Evolutionary conservation across 192 early-diverging fungal species (phyloP).

Genomic region (Linnemannia zychae): DNA sequence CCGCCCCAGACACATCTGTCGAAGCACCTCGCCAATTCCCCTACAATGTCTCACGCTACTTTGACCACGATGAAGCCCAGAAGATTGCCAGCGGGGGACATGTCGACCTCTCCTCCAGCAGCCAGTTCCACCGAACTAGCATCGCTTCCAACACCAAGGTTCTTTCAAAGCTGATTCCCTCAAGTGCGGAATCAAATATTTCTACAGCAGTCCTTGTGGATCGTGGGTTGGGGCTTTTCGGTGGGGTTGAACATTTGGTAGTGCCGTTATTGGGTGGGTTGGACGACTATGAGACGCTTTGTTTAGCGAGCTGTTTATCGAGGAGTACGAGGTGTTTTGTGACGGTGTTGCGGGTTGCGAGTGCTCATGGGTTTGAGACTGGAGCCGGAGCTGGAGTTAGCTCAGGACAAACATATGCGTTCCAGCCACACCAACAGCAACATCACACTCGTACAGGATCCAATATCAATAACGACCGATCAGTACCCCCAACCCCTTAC

Average conservation of each 20-base stretch:
- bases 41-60: conserved; percentile 38
- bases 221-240: conserved; percentile 53
- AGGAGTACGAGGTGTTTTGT: conserved; percentile 64
- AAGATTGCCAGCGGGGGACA: conserved; percentile 50
- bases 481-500: conserved; percentile 25
- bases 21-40: conserved; percentile 24
- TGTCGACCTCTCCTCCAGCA: conserved; percentile 52
- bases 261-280: conserved; percentile 79
- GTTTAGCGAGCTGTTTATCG: conserved; percentile 68
- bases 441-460: background rate
- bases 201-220: conserved; percentile 56
- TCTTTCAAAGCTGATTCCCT: conserved; percentile 43
- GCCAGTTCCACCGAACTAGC: conserved; percentile 81
- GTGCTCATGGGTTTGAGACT: background rate
- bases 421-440: background rate
- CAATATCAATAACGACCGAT: background rate
- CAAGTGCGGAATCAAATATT: conserved; percentile 35
- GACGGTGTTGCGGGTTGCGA: conserved; percentile 63
- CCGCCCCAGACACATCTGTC: background rate
- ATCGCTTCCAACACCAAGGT: conserved; percentile 64
- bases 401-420: background rate
- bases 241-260: conserved; percentile 67
- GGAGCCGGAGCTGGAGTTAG: background rate
- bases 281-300: conserved; percentile 79
- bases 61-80: conserved; percentile 53